Percentiles rank a stretch among this genome's conserved stretches.
phyloP scores from a whole-genome alignment of 352 stramenopile genomes.

The Blastocystis sp. region DNA sequence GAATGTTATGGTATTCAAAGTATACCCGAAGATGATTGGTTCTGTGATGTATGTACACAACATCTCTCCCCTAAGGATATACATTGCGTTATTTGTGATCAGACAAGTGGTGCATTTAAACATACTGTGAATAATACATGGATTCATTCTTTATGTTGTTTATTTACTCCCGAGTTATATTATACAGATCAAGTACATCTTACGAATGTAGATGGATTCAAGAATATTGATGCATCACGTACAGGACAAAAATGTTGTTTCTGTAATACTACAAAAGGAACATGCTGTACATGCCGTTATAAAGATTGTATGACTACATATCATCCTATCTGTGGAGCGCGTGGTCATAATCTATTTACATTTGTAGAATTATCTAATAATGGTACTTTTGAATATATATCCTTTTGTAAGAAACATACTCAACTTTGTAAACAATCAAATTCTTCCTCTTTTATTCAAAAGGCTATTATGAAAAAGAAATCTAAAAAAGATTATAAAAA shows the following conservation, averaged over 20 bases:
- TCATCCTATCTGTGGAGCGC: constrained; percentile 15
- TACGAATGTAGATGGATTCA: constrained; percentile 1
- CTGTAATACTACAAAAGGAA: neutral
- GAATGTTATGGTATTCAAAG: constrained; percentile 59
- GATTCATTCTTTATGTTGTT: constrained; percentile 13
- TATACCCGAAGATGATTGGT: constrained; percentile 58
- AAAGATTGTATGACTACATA: constrained; percentile 3
- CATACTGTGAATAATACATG: neutral
- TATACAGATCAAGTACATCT: neutral
- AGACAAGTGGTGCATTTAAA: constrained; percentile 10
- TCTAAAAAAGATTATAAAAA: no score
- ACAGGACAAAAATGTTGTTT: constrained; percentile 12
- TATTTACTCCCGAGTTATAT: constrained; percentile 22
- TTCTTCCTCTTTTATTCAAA: no score
- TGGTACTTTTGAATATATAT: no score
- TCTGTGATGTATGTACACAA: constrained; percentile 54
- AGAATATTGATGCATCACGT: neutral
- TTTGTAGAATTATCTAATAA: no score
- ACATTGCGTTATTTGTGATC: constrained; percentile 2
- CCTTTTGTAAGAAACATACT: no score
- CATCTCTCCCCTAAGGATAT: neutral
- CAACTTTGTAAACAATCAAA: no score
- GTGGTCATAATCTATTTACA: constrained; percentile 12
- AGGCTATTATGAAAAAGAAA: no score
- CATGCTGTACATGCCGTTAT: constrained; percentile 10